phyloP scores from a whole-genome alignment of 2,329 filamentous ascomycete species.

The Talaromyces sp. region DNA sequence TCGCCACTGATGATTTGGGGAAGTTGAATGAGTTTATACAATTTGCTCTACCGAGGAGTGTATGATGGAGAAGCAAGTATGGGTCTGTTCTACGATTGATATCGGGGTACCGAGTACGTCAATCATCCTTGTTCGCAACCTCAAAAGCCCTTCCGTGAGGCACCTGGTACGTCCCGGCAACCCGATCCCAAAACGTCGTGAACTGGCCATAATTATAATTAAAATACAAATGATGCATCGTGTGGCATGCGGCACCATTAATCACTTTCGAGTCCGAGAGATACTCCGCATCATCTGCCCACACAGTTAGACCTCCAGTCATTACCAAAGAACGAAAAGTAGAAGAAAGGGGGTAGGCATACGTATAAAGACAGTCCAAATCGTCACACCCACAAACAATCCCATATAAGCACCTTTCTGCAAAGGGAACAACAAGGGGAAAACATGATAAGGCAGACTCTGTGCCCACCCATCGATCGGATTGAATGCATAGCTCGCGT shows the following conservation, averaged over 20 bases:
- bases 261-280: slow-evolving; percentile 73
- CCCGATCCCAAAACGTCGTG: slow-evolving; percentile 75
- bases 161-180: slow-evolving; percentile 68
- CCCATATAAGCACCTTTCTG: slow-evolving; percentile 75
- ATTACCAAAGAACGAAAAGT: not conserved
- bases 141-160: slow-evolving; percentile 17
- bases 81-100: no score
- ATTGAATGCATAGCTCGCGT: slow-evolving; percentile 79
- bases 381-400: slow-evolving; percentile 78
- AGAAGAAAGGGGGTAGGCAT: not conserved
- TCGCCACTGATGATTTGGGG: slow-evolving; percentile 30
- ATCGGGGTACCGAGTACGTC: no score
- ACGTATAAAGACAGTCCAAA: slow-evolving; percentile 81
- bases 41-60: slow-evolving; percentile 18
- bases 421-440: slow-evolving; percentile 76
- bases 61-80: no score
- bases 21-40: slow-evolving; percentile 32
- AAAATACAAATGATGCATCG: slow-evolving; percentile 80
- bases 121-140: not conserved
- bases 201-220: slow-evolving; percentile 86
- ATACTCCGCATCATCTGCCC: slow-evolving; percentile 73
- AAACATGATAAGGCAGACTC: slow-evolving; percentile 77
- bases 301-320: not conserved
- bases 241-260: slow-evolving; percentile 88
- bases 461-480: slow-evolving; percentile 79